phyloP scores from a whole-genome alignment of 2,329 filamentous ascomycete species.

The Exophiala dermatitidis region DNA sequence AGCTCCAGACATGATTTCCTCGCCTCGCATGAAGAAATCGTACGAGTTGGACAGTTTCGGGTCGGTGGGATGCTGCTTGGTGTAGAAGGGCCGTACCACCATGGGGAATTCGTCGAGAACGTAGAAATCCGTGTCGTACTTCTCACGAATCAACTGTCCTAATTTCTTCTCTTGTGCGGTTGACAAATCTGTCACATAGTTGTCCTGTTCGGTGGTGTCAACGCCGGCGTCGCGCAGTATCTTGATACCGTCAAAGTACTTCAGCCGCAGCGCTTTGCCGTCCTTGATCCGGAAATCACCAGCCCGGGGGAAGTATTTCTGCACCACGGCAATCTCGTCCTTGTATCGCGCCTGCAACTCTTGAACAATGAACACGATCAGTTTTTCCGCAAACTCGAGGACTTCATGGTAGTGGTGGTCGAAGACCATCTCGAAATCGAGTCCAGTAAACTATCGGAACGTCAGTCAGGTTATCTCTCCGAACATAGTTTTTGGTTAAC shows the following conservation, averaged over 20 bases:
- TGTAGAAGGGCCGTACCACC: conserved; percentile 82
- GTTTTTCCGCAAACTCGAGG: conserved; percentile 42
- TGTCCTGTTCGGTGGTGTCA: conserved; percentile 44
- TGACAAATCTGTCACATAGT: conserved; percentile 42
- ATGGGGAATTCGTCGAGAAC: conserved; percentile 94
- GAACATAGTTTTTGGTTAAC: conserved; percentile 4
- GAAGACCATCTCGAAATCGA: conserved; percentile 49
- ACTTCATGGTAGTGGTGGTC: conserved; percentile 46
- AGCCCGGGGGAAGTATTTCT: conserved; percentile 45
- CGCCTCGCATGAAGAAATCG: conserved; percentile 65
- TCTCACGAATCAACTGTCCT: conserved; percentile 74
- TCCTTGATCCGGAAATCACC: conserved; percentile 46
- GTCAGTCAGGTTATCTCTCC: conserved; percentile 20
- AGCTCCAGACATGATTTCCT: conserved; percentile 61
- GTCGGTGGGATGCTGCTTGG: conserved; percentile 66
- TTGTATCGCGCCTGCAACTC: conserved; percentile 41
- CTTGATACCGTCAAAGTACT: conserved; percentile 45
- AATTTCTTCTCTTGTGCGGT: conserved; percentile 58
- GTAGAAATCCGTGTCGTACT: conserved; percentile 94
- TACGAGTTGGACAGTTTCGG: conserved; percentile 60
- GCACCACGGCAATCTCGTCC: conserved; percentile 40
- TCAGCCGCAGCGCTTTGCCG: conserved; percentile 43
- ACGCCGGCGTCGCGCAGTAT: conserved; percentile 45
- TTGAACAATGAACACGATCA: conserved; percentile 44
- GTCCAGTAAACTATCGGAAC: conserved; percentile 40